Evolutionary conservation across 106 monocot species (phyloP).

Genomic region (Narthecium ossifragum): DNA sequence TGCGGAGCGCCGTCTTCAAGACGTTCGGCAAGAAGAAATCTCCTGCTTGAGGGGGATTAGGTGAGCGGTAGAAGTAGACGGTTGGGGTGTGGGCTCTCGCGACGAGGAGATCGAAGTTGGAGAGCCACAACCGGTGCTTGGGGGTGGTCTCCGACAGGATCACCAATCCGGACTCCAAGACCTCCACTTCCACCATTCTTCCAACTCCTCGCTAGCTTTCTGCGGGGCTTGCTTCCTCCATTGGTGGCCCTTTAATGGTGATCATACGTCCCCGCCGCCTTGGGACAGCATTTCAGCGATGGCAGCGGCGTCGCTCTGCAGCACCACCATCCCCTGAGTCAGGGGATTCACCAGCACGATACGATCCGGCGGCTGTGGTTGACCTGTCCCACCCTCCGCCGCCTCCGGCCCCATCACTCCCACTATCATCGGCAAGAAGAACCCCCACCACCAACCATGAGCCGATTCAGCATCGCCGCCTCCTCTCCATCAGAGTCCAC

Average conservation of each 20-base stretch:
- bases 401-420: conserved; percentile 4
- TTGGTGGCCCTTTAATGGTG: too few species aligned
- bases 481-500: too few species aligned
- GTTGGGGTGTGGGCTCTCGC: conserved; percentile 6
- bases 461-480: too few species aligned
- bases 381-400: not conserved
- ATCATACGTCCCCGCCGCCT: conserved; percentile 14
- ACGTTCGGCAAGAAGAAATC: conserved; percentile 19
- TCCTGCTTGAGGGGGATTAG: not conserved
- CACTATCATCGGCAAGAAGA: conserved; percentile 13
- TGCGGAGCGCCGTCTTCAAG: conserved; percentile 21
- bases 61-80: conserved; percentile 27
- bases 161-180: conserved; percentile 11
- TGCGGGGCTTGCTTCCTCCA: too few species aligned
- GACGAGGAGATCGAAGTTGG: conserved; percentile 14
- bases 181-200: conserved; percentile 2
- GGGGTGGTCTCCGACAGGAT: conserved; percentile 14
- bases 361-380: conserved; percentile 14
- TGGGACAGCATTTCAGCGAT: too few species aligned
- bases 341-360: conserved; percentile 39
- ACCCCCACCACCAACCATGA: not conserved
- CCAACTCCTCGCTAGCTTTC: too few species aligned
- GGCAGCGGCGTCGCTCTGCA: too few species aligned
- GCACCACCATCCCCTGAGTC: conserved; percentile 23
- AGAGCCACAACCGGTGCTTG: conserved; percentile 13